Evolutionary conservation across 2,329 filamentous ascomycete species (phyloP), one percentile per base, ranked within the genome.

Genomic region (Colletotrichum lentis): DNA sequence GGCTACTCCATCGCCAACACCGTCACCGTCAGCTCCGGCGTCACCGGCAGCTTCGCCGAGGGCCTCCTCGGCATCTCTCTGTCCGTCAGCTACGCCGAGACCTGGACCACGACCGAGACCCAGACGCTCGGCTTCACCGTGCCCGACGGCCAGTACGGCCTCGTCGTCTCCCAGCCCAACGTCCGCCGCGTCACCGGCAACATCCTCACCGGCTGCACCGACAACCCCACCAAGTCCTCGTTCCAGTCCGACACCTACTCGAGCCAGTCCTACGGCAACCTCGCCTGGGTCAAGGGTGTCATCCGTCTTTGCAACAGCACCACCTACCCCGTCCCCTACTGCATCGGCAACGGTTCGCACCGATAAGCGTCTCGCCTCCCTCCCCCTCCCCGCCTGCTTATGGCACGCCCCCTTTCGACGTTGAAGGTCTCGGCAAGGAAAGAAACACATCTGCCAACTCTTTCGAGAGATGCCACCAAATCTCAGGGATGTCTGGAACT

Each of bases 251-350:
- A 81, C 71, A 75, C 73, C 2, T 80, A 79, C 69, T 63, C 70
- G 1, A 72, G 70, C 64, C 77, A 77, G 73, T 63, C 46, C 14
- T 80, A 74, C 58, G 74, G 72, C 18, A 69, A 72, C 41, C 64
- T 82, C 67, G 66, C 68, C 27, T 82, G 80, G 80, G 79, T 81
- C 11, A 75, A 79, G 72, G 80, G 80, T 14, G 72, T 76, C 11
- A 80, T 81, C 55, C 65, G 70, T 7, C 73, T 81, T 2, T 81
- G 80, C 73, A 75, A 73, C 44, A 76, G 76, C 62, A 76, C 77
- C 50, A 67, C 41, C 1, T 78, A 79, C 59, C 80, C 80, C 5
- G 47, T 81, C 35, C 74, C 74, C 16, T 80, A 71, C 71, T 82
- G 80, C 72, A 64, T 77, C 20, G 80, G 80, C 49, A 71, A 74